Evolutionary conservation across 345 rosid genomes (phyloP).

Genomic region (Eucalyptus regnans): DNA sequence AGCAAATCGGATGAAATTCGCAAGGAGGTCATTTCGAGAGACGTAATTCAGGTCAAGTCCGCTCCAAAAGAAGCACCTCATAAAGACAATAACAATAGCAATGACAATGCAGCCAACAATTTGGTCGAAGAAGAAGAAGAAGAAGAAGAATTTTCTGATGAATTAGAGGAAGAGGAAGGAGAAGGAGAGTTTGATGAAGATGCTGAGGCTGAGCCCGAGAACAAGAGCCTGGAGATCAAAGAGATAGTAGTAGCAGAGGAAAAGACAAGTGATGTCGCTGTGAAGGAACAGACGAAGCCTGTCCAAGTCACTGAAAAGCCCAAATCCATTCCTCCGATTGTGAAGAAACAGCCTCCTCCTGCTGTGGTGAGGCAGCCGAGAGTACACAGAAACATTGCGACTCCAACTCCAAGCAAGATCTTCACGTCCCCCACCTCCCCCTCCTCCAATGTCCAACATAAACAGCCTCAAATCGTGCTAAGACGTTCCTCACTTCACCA

Average conservation of each 20-base stretch:
- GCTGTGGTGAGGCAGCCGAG: slow-evolving; percentile 13
- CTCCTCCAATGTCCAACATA: neutral
- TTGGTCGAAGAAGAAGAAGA: slow-evolving; percentile 1
- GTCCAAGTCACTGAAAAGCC: neutral
- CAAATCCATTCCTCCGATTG: slow-evolving; percentile 19
- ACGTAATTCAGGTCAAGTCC: neutral
- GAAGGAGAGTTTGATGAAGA: slow-evolving; percentile 4
- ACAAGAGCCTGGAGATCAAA: slow-evolving; percentile 13
- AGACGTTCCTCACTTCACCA: slow-evolving; percentile 30
- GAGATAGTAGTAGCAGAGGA: slow-evolving; percentile 5
- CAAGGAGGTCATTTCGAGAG: slow-evolving; percentile 18
- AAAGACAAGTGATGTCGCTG: neutral
- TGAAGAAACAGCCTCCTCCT: slow-evolving; percentile 32
- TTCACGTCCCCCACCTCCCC: neutral
- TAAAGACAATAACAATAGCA: neutral
- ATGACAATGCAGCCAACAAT: neutral
- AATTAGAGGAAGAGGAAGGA: neutral
- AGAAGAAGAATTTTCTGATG: slow-evolving; percentile 23
- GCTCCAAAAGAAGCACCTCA: neutral
- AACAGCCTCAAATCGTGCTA: neutral
- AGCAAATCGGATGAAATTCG: slow-evolving; percentile 30
- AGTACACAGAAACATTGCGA: slow-evolving; percentile 18
- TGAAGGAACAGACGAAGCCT: neutral
- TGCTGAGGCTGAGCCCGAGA: slow-evolving; percentile 30
- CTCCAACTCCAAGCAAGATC: slow-evolving; percentile 17